A percentile compares a stretch with the other conserved stretches of the same genome.
Evolutionary conservation across 257 asterid genomes (phyloP).

Genomic region (Fraxinus anomala): DNA sequence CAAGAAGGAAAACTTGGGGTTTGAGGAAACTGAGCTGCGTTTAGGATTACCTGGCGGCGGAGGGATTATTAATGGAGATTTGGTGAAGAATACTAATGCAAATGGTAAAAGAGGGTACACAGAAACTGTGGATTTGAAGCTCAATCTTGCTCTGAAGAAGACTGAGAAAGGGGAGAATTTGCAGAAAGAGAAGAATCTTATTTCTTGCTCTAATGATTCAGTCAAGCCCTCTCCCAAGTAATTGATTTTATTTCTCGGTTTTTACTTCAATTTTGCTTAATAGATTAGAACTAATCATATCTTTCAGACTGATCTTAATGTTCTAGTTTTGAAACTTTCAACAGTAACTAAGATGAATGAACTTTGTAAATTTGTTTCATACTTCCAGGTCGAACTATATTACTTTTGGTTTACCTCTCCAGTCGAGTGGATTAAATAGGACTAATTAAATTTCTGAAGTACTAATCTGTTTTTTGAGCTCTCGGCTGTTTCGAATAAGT

Average conservation of each 20-base stretch:
- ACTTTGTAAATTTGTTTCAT: neutral
- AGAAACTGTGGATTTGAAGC: slow-evolving; percentile 33
- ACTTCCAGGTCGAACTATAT: neutral
- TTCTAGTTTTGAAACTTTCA: neutral
- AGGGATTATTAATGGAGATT: slow-evolving; percentile 3
- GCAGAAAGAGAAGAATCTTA: slow-evolving; percentile 12
- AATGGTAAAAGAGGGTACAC: slow-evolving; percentile 32
- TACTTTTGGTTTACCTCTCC: neutral
- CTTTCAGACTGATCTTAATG: neutral
- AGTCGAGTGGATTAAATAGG: neutral
- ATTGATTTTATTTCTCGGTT: neutral
- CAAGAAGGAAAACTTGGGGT: slow-evolving; percentile 18
- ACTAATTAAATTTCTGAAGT: neutral
- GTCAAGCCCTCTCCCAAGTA: slow-evolving; percentile 38
- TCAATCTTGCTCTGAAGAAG: slow-evolving; percentile 23
- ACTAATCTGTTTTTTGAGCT: neutral
- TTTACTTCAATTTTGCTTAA: neutral
- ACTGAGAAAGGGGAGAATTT: slow-evolving; percentile 3
- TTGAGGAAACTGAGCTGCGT: slow-evolving; percentile 37
- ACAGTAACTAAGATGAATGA: neutral
- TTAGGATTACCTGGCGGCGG: slow-evolving; percentile 36
- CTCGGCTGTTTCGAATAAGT: neutral
- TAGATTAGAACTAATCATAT: neutral
- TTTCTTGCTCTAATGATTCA: slow-evolving; percentile 12
- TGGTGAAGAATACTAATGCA: neutral